phyloP scores from a whole-genome alignment of 805 yeast genomes.

The Komagataella mondaviorum region DNA sequence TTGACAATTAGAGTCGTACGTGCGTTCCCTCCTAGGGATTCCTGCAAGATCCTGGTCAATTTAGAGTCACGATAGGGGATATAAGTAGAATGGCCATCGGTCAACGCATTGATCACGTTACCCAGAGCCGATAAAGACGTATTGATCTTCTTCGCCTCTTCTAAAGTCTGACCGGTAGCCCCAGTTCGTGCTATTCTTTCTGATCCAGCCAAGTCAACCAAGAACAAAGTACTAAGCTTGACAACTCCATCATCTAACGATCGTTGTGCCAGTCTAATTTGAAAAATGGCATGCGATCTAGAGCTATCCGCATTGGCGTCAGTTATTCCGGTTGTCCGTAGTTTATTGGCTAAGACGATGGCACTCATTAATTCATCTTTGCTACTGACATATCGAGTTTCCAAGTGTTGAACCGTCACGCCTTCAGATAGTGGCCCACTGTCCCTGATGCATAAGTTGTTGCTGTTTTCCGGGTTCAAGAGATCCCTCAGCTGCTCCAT shows the following conservation, averaged over 20 bases:
- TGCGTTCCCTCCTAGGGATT: slow-evolving; percentile 73
- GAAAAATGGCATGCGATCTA: slow-evolving; percentile 71
- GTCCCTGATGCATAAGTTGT: slow-evolving; percentile 43
- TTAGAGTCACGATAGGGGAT: slow-evolving; percentile 71
- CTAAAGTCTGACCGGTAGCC: slow-evolving; percentile 58
- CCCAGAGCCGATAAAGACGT: slow-evolving; percentile 68
- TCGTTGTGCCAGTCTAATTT: slow-evolving; percentile 52
- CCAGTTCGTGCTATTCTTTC: slow-evolving; percentile 73
- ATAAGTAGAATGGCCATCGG: slow-evolving; percentile 53
- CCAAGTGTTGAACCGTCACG: slow-evolving; percentile 58
- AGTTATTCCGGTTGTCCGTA: slow-evolving; percentile 47
- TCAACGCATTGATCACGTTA: slow-evolving; percentile 65
- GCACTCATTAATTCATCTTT: slow-evolving; percentile 44
- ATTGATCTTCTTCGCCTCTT: slow-evolving; percentile 79
- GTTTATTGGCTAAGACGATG: slow-evolving; percentile 42
- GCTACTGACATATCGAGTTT: slow-evolving; percentile 44
- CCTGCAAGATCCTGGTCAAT: slow-evolving; percentile 65
- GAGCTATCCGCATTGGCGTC: slow-evolving; percentile 64
- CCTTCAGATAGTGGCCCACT: slow-evolving; percentile 40
- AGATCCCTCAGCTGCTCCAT: slow-evolving; percentile 68
- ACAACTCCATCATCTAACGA: slow-evolving; percentile 38
- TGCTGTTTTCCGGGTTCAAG: slow-evolving; percentile 25
- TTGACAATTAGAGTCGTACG: slow-evolving; percentile 62
- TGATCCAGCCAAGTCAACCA: slow-evolving; percentile 82
- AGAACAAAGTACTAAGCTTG: slow-evolving; percentile 49